Base-by-base conservation (phyloP, 345 rosid genomes). In the Aquilaria yunnanensis region DNA sequence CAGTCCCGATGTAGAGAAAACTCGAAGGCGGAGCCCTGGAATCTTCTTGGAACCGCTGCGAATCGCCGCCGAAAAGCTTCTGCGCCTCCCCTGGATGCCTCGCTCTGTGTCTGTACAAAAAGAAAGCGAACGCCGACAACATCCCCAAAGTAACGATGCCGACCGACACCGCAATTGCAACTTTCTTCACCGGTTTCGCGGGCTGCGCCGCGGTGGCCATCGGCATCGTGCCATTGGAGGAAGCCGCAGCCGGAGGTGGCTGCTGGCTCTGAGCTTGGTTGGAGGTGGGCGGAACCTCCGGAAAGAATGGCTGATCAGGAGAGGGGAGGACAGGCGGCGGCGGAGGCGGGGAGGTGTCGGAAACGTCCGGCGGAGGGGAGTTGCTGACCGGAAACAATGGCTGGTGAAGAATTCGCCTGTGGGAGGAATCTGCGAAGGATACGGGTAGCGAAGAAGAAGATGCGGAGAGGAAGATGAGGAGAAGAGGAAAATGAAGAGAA, bases 61-160 rank as follows among this genome's bases (percentile, higher is more conserved):
- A 80, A 75, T 60, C 59, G 16, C 69, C 80, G 10, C 84, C 90
- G 37, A 89, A 96, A 29, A 93, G 89, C 74, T 90, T 93, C 69
- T 81, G 92, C 33, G 83, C 66, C 14, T 86, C 97, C 12, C 65
- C 70, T 0, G 88, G 76, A 50, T 80, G 94, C 67, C 83, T 90
- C 1, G 56, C 73, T 64, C 81, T 72, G 74, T 93, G 98, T 4
- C 94, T 84, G 58, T 90, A 88, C 58, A 93, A 59, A 67, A 93
- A 93, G 79, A 93, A 89, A 12, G 92, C 97, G 3, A 93, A 85
- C 23, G 84, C 97, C 0, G 98, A 87, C 3, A 93, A 67, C 98
- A 93, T 90, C 51, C 98, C 98, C 4, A 93, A 70, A 9, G 97
- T 88, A 78, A 93, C 98, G 70, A 93, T 83, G 60, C 94, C 97